A percentile compares a stretch with the other conserved stretches of the same genome.
phyloP scores from a whole-genome alignment of 805 yeast genomes.

The Wickerhamomyces chambardii region DNA sequence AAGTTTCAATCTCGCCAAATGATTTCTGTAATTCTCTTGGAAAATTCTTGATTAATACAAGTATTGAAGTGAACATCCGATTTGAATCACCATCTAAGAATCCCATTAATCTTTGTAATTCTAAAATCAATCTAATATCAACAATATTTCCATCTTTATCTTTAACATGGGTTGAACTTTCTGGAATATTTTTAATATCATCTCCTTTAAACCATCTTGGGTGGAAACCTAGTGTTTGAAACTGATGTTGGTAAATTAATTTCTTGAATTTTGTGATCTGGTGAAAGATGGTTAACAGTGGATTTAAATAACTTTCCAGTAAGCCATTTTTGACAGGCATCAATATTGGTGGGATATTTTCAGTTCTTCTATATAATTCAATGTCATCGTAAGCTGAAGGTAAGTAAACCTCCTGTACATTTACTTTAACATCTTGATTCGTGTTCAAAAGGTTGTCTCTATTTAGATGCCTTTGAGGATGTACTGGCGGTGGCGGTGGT shows the following conservation, averaged over 20 bases:
- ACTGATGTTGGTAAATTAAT: conserved; percentile 20
- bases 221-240: conserved; percentile 24
- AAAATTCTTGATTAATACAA: conserved; percentile 20
- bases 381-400: conserved; percentile 22
- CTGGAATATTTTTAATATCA: conserved; percentile 1
- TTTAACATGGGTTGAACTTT: conserved; percentile 1
- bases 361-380: conserved; percentile 14
- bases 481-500: no score
- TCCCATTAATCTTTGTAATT: conserved; percentile 28
- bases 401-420: no score
- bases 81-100: conserved; percentile 24
- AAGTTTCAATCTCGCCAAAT: conserved; percentile 7
- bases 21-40: conserved; percentile 12
- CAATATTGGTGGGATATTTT: conserved; percentile 20
- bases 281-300: conserved; percentile 30
- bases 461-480: no score
- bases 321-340: conserved; percentile 23
- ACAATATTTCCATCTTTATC: conserved; percentile 15
- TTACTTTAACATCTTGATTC: no score
- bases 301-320: conserved; percentile 31
- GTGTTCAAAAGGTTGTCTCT: no score
- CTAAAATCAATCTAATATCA: conserved; percentile 21
- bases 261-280: conserved; percentile 25
- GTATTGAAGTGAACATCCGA: conserved; percentile 29
- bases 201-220: conserved; percentile 31